phyloP scores from a whole-genome alignment of 2,329 filamentous ascomycete species.

The Rosellinia necatrix region DNA sequence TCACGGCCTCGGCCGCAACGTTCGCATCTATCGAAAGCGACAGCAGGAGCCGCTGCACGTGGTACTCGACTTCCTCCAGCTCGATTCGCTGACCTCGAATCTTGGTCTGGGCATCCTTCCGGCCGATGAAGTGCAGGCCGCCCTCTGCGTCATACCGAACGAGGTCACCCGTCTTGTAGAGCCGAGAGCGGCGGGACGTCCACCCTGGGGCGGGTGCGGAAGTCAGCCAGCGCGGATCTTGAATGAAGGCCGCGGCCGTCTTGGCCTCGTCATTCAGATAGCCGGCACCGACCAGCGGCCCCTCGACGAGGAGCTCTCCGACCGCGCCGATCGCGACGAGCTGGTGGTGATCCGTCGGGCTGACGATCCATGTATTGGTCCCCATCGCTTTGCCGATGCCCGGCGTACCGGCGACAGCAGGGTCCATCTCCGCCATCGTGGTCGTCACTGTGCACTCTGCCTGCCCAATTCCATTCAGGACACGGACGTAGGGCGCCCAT shows the following conservation, averaged over 20 bases:
- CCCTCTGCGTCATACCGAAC: not conserved
- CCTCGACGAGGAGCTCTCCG: constrained; percentile 15
- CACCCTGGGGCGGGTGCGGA: not conserved
- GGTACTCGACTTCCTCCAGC: constrained; percentile 4
- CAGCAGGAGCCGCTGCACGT: not conserved
- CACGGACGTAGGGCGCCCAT: not conserved
- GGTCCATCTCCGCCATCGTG: constrained; percentile 1
- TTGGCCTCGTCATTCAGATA: constrained; percentile 11
- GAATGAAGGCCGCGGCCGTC: constrained; percentile 14
- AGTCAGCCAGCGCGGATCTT: constrained; percentile 16
- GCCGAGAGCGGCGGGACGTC: not conserved
- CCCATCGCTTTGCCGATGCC: not conserved
- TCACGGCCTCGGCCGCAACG: constrained; percentile 3
- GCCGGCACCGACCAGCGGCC: constrained; percentile 16
- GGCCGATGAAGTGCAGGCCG: not conserved
- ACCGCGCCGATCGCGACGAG: constrained; percentile 7
- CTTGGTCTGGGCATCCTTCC: constrained; percentile 4
- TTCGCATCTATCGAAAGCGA: not conserved
- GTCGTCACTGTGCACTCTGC: constrained; percentile 7
- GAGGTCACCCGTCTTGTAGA: constrained; percentile 6
- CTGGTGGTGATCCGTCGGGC: not conserved
- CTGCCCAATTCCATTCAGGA: constrained; percentile 8
- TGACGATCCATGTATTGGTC: constrained; percentile 5
- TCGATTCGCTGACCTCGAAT: constrained; percentile 8
- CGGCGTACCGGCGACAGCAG: not conserved